Evolutionary conservation across 2,329 filamentous ascomycete genomes (phyloP).

Genomic region (Akanthomyces lecanii): DNA sequence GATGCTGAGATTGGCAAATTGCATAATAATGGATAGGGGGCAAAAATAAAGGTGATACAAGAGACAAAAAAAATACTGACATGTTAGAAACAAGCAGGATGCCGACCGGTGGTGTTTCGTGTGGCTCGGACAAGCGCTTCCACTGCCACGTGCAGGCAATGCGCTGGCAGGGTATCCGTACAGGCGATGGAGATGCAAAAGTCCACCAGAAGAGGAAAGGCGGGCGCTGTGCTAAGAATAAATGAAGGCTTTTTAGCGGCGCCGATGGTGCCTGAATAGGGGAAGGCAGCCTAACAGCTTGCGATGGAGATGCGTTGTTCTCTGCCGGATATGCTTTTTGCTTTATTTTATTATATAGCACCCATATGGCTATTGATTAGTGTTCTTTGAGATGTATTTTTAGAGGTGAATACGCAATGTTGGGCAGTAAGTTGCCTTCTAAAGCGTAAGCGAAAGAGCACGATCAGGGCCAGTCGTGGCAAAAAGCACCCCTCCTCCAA

Average conservation of each 20-base stretch:
- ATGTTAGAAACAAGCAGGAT: neutral
- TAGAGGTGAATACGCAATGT: too few relatives aligned
- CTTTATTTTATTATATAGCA: too few relatives aligned
- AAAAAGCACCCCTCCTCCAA: too few relatives aligned
- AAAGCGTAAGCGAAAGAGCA: too few relatives aligned
- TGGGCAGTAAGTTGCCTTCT: neutral
- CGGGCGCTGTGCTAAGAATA: neutral
- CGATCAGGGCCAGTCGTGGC: too few relatives aligned
- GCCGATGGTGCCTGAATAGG: neutral
- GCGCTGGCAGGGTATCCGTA: neutral
- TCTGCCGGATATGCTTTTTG: too few relatives aligned
- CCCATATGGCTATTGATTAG: too few relatives aligned
- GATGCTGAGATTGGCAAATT: neutral
- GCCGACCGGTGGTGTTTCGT: neutral
- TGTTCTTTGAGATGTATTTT: too few relatives aligned
- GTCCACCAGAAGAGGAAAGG: neutral
- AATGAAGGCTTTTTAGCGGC: neutral
- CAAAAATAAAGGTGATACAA: neutral
- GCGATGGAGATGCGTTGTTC: too few relatives aligned
- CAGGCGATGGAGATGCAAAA: too few relatives aligned
- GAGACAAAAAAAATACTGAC: neutral
- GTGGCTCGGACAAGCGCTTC: neutral
- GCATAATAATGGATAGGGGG: neutral
- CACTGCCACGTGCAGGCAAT: conserved; percentile 1
- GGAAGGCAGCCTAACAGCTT: neutral